Conservation (phyloP, 1,284 basidiomycete genomes). For the Cryptococcus wingfieldii region DNA sequence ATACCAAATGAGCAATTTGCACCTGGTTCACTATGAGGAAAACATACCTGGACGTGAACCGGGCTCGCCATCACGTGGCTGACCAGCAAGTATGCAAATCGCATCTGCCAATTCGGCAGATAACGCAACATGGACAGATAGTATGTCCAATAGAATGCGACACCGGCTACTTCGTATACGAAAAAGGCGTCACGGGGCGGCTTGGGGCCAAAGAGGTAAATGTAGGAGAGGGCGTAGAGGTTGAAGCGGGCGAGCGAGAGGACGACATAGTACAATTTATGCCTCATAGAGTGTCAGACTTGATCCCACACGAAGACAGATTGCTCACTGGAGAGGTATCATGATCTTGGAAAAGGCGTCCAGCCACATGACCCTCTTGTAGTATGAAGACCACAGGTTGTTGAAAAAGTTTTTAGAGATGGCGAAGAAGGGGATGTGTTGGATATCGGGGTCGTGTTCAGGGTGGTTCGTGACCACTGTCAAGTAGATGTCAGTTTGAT, state of each 20-base stretch:
- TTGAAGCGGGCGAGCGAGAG: conserved; percentile 93
- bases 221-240: conserved; percentile 85
- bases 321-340: conserved; percentile 62
- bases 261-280: conserved; percentile 88
- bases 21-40: background rate
- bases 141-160: conserved; percentile 55
- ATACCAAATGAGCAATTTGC: background rate
- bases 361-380: conserved; percentile 80
- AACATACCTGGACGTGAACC: conserved; percentile 54
- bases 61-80: conserved; percentile 55
- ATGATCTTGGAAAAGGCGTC: conserved; percentile 67
- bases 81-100: conserved; percentile 53
- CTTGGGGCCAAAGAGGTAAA: conserved; percentile 58
- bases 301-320: background rate
- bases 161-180: conserved; percentile 51
- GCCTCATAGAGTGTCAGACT: conserved; percentile 42
- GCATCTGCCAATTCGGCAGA: conserved; percentile 48
- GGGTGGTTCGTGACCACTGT: conserved; percentile 94
- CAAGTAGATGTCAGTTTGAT: background rate
- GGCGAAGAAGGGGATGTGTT: conserved; percentile 95
- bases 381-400: conserved; percentile 88
- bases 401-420: conserved; percentile 82
- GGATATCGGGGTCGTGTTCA: conserved; percentile 82
- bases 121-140: conserved; percentile 50
- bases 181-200: conserved; percentile 47